These are phyloP conservation scores for Nitzschia putrida DNA, from an alignment of 108 stramenopile genomes.

Conservation along the genomic window DNA sequence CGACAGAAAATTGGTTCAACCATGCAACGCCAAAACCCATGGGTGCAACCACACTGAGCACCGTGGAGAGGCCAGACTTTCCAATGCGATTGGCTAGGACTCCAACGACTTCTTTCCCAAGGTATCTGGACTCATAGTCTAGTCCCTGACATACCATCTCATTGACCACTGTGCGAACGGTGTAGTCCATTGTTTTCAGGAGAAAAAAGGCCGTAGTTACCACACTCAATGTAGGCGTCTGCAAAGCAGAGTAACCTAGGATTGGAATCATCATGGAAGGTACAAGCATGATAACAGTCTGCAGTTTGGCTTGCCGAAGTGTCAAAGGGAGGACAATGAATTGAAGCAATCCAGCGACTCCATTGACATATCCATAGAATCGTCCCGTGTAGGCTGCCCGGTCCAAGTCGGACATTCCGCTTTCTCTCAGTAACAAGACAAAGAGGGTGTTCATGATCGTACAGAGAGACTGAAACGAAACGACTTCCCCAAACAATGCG, in stretches of 20 bases:
- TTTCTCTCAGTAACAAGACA: slow-evolving; percentile 60
- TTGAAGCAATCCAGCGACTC: slow-evolving; percentile 59
- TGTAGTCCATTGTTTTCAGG: slow-evolving; percentile 72
- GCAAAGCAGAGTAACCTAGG: slow-evolving; percentile 16
- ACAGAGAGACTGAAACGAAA: slow-evolving; percentile 77
- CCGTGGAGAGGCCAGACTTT: slow-evolving; percentile 79
- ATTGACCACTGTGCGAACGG: slow-evolving; percentile 69
- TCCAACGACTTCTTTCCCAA: slow-evolving; percentile 87
- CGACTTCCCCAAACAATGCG: slow-evolving; percentile 80
- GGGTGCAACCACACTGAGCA: slow-evolving; percentile 22
- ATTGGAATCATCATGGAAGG: slow-evolving; percentile 47
- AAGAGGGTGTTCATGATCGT: slow-evolving; percentile 79
- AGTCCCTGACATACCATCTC: slow-evolving; percentile 79
- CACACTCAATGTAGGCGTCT: slow-evolving; percentile 40
- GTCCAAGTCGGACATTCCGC: slow-evolving; percentile 60
- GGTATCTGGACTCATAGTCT: slow-evolving; percentile 72
- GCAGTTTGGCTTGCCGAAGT: slow-evolving; percentile 53
- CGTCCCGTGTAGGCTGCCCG: slow-evolving; percentile 79
- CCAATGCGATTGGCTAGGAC: slow-evolving; percentile 88
- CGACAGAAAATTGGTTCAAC: slow-evolving; percentile 29
- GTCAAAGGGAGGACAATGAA: slow-evolving; percentile 70
- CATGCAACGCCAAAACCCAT: slow-evolving; percentile 10
- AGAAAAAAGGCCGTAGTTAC: slow-evolving; percentile 61
- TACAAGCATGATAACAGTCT: slow-evolving; percentile 66
- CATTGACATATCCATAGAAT: slow-evolving; percentile 75